Percentiles rank a stretch among this genome's conserved stretches.
These are phyloP conservation scores for Coemansia sp. DNA, from an alignment of 371 early-diverging fungal species.

Conservation along the genomic window DNA sequence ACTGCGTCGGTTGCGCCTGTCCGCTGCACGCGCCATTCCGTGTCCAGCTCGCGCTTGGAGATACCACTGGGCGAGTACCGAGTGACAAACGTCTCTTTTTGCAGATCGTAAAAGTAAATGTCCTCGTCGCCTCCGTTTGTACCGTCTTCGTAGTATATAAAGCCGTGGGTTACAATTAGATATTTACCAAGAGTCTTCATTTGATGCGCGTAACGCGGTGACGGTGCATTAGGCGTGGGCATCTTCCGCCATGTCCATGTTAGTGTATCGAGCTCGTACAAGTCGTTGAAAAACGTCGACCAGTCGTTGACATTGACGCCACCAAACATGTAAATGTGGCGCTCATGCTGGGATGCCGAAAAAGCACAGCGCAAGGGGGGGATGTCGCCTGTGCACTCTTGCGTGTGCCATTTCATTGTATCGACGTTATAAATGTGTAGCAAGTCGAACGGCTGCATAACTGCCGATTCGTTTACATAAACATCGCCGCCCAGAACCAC, in stretches of 20 bases:
- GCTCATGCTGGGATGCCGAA: slow-evolving; percentile 14
- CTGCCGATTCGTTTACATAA: slow-evolving; percentile 5
- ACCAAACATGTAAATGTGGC: slow-evolving; percentile 31
- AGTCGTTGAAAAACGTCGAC: slow-evolving; percentile 18
- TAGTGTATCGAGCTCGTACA: slow-evolving; percentile 32
- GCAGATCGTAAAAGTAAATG: slow-evolving; percentile 44
- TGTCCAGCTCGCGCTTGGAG: slow-evolving; percentile 24
- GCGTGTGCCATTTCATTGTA: slow-evolving; percentile 23
- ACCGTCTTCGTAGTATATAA: slow-evolving; percentile 4
- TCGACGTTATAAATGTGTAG: slow-evolving; percentile 34
- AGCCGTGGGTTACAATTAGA: slow-evolving; percentile 36
- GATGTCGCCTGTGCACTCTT: slow-evolving; percentile 26
- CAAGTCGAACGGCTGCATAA: slow-evolving; percentile 13
- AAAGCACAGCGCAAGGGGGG: slow-evolving; percentile 26
- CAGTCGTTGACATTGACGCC: slow-evolving; percentile 36
- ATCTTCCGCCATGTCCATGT: slow-evolving; percentile 37
- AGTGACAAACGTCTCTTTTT: slow-evolving; percentile 20
- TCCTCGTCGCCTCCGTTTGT: slow-evolving; percentile 14
- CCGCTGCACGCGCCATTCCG: slow-evolving; percentile 19
- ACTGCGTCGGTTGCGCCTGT: slow-evolving; percentile 18
- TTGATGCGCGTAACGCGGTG: slow-evolving; percentile 40
- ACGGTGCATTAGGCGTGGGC: slow-evolving; percentile 22
- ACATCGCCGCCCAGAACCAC: slow-evolving; percentile 39
- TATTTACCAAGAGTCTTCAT: slow-evolving; percentile 41
- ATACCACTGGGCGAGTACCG: slow-evolving; percentile 32